Conservation (phyloP, 805 yeast genomes). For the Candida tibetensis region DNA sequence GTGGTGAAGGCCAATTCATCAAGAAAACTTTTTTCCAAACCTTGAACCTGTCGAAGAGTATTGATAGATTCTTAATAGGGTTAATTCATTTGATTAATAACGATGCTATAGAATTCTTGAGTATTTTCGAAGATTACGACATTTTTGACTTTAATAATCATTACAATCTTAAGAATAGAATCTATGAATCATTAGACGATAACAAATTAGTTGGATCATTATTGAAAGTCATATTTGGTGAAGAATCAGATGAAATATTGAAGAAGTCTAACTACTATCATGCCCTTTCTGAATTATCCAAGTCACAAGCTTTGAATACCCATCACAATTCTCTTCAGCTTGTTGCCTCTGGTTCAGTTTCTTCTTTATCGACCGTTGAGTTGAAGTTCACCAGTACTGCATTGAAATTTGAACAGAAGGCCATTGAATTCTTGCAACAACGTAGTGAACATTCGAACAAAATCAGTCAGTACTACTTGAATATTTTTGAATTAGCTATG, state of each 20-base stretch:
- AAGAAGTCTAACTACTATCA: constrained; percentile 29
- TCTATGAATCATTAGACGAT: constrained; percentile 13
- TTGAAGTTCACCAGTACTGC: constrained; percentile 18
- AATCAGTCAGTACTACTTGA: constrained; percentile 15
- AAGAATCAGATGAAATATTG: constrained; percentile 10
- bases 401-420: constrained; percentile 24
- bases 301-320: constrained; percentile 12
- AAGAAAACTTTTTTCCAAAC: constrained; percentile 33
- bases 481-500: constrained; percentile 26
- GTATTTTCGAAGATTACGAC: constrained; percentile 22
- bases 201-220: constrained; percentile 19
- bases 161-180: constrained; percentile 9
- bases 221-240: constrained; percentile 18
- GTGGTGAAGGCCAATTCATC: constrained; percentile 40
- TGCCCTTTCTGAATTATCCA: constrained; percentile 25
- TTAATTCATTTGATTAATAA: constrained; percentile 30
- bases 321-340: constrained; percentile 5
- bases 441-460: neutral
- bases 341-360: constrained; percentile 1
- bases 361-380: constrained; percentile 9
- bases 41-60: constrained; percentile 11
- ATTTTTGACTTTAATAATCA: constrained; percentile 4
- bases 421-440: constrained; percentile 22
- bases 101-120: constrained; percentile 21
- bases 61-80: constrained; percentile 33